Percentiles rank a stretch among this genome's conserved stretches.
Evolutionary conservation across 139 green algal genomes (phyloP).

Genomic region (Ettlia oleoabundans): DNA sequence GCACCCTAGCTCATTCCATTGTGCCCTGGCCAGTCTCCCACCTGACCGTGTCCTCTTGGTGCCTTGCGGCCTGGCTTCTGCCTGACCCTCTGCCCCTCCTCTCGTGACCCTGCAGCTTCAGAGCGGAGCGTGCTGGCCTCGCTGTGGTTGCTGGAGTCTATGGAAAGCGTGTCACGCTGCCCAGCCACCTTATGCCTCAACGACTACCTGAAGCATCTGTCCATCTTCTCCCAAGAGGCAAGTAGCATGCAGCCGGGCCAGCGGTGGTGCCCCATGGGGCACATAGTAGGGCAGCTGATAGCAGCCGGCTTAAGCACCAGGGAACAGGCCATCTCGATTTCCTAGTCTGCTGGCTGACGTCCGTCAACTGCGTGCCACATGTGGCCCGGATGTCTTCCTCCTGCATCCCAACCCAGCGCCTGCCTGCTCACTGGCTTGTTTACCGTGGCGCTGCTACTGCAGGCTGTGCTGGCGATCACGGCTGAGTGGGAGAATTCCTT

Average conservation of each 20-base stretch:
- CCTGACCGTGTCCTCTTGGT: background rate
- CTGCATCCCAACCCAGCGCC: background rate
- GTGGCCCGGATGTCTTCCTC: background rate
- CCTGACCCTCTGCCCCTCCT: background rate
- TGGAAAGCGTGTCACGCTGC: background rate
- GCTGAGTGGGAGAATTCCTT: constrained; percentile 12
- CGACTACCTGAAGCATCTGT: constrained; percentile 25
- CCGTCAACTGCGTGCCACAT: no score
- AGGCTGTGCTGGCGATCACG: constrained; percentile 18
- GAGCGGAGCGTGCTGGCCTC: constrained; percentile 17
- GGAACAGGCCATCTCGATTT: no score
- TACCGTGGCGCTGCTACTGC: no score
- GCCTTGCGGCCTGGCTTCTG: background rate
- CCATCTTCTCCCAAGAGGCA: background rate
- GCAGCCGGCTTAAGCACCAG: no score
- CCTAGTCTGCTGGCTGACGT: no score
- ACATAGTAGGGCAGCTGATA: no score
- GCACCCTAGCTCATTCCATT: no score
- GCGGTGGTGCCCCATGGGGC: background rate
- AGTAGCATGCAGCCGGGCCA: background rate
- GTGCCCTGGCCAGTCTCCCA: background rate
- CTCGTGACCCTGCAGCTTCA: constrained; percentile 1
- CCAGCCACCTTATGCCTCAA: constrained; percentile 26
- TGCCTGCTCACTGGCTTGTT: background rate
- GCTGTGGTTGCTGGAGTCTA: constrained; percentile 32